A percentile compares a stretch with the other conserved stretches of the same genome.
Evolutionary conservation across 2,329 filamentous ascomycete species (phyloP).

Genomic region (Fonsecaea nubica): DNA sequence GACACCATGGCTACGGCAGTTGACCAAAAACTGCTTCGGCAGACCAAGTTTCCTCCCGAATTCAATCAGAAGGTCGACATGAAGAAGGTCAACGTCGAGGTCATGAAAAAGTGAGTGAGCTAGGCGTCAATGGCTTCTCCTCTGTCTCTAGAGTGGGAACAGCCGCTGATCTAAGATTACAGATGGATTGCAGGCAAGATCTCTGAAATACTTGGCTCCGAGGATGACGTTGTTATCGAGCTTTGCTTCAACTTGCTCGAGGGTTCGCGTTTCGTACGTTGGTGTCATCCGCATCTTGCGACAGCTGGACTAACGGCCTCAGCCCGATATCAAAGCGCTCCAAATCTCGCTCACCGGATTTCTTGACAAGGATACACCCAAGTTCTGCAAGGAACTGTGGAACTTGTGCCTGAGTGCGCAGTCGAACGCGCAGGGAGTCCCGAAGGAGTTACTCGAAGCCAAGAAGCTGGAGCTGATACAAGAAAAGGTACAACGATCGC

Average conservation of each 20-base stretch:
- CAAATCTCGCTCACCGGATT: slow-evolving; percentile 96
- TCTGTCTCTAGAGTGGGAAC: neutral
- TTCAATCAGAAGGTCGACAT: slow-evolving; percentile 97
- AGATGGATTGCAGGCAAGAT: slow-evolving; percentile 95
- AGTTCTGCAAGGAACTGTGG: slow-evolving; percentile 95
- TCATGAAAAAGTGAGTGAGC: slow-evolving; percentile 77
- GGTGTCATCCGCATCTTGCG: neutral
- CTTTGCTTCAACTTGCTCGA: slow-evolving; percentile 75
- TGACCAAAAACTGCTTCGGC: slow-evolving; percentile 85
- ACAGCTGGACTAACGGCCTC: slow-evolving; percentile 23
- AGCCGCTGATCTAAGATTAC: slow-evolving; percentile 32
- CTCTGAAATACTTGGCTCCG: slow-evolving; percentile 83
- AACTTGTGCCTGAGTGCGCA: slow-evolving; percentile 89
- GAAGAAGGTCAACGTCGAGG: slow-evolving; percentile 93
- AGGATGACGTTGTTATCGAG: slow-evolving; percentile 96
- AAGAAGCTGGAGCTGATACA: slow-evolving; percentile 95
- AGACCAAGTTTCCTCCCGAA: slow-evolving; percentile 90
- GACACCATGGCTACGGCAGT: slow-evolving; percentile 64
- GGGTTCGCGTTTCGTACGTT: slow-evolving; percentile 74
- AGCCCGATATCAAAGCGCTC: slow-evolving; percentile 95
- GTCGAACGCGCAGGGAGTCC: slow-evolving; percentile 84
- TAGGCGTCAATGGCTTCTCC: slow-evolving; percentile 21
- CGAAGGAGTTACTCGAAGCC: slow-evolving; percentile 90
- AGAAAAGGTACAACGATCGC: slow-evolving; percentile 74
- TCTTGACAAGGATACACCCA: slow-evolving; percentile 85